Evolutionary conservation across 2,329 filamentous ascomycete species (phyloP), one percentile per base, ranked within the genome.

Genomic region (Lachnellula subtilissima): DNA sequence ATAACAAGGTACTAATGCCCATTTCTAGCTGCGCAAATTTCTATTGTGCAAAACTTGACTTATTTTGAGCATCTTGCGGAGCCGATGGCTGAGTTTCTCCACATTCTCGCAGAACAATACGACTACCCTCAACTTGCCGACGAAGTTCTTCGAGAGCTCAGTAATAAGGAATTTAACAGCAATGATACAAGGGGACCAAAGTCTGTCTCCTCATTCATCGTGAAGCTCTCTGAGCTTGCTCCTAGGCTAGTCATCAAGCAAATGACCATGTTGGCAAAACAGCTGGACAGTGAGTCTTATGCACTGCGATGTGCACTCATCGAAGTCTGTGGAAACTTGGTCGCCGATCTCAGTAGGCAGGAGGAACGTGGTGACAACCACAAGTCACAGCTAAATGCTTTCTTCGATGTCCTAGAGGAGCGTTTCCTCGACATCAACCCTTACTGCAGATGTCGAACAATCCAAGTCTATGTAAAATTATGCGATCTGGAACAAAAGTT

Each of bases 11-110:
- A 61, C 70, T 74, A 54, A 77, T 60, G 23, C 5, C 23, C n/a
- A 36, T 0, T 32, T 42, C 8, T 66, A 95, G 90, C 89, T 51
- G 94, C 94, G 1, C 94, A 99, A 79, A 97, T 96, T 48, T 96
- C 92, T 47, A 96, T 99, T 67, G 92, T 97, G 53, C 94, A 99
- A 72, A 97, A 94, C 69, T 76, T 99, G 63, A 96, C 94, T 5
- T 99, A 99, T 71, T 99, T 97, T 67, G 94, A 99, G 74, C 94
- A 99, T 72, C 76, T 99, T n/a, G 93, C 94, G 0, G 94, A 99
- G 69, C 94, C 94, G 1, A 99, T 99, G 94, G 94, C 94, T 35
- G 95, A 99, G 71, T 96, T 99, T 66, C 77, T 99, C 4, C 91
- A 97, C 66, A 99, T 97, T 67, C 78, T 99, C 25, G 87, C 92